Conservation (phyloP, 257 asterid genomes). For the Salvia splendens region DNA sequence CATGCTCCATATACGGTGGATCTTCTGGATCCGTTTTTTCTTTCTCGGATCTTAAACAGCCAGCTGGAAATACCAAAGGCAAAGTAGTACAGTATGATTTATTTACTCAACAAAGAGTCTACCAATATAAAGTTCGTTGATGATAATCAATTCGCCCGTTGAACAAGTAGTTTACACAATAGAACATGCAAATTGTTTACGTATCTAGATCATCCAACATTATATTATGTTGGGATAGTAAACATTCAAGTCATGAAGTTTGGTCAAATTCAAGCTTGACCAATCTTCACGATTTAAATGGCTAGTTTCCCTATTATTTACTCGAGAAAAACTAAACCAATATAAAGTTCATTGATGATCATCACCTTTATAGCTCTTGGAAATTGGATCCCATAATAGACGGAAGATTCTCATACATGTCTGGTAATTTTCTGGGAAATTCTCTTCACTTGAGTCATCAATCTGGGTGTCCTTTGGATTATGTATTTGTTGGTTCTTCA, state of each 20-base stretch:
- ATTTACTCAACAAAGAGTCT: not conserved
- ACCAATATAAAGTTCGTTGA: not conserved
- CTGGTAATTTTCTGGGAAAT: constrained; percentile 43
- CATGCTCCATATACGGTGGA: not conserved
- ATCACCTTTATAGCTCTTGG: constrained; percentile 22
- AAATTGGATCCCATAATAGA: constrained; percentile 34
- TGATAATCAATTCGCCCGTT: not conserved
- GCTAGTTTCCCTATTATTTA: not conserved
- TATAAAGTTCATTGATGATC: not conserved
- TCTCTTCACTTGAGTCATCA: not conserved
- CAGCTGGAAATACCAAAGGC: constrained; percentile 24
- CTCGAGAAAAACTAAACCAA: not conserved
- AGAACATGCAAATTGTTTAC: no score
- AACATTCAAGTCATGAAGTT: no score
- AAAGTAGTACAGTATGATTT: not conserved
- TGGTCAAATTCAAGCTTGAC: no score
- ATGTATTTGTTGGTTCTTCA: constrained; percentile 2
- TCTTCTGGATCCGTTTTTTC: constrained; percentile 18
- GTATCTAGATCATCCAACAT: no score
- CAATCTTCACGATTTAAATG: no score
- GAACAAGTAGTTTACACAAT: no score
- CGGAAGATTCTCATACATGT: constrained; percentile 37
- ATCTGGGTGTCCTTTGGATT: not conserved
- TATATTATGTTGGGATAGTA: no score
- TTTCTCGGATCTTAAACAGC: not conserved